Evolutionary conservation across 1,284 basidiomycete genomes (phyloP).

Genomic region (Ceratobasidium sp.): DNA sequence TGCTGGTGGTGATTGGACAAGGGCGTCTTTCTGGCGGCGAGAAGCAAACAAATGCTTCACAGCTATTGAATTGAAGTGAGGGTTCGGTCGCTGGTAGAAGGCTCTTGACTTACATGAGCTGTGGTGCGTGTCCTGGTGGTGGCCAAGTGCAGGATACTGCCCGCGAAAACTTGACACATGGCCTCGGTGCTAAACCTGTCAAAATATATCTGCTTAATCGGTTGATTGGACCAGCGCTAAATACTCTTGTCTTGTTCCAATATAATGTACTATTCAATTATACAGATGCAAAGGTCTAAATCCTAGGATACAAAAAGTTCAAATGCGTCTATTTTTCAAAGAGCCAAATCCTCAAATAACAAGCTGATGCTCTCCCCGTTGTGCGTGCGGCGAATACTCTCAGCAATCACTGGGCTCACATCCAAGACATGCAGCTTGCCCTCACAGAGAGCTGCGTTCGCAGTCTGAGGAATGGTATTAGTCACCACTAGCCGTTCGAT

Average conservation of each 20-base stretch:
- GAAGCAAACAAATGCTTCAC: conserved; percentile 87
- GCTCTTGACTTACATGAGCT: conserved; percentile 25
- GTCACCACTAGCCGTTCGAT: conserved; percentile 89
- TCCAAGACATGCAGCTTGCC: conserved; percentile 80
- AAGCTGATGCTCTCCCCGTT: conserved; percentile 92
- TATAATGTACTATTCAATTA: conserved; percentile 28
- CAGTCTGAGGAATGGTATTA: conserved; percentile 77
- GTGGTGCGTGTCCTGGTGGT: conserved; percentile 40
- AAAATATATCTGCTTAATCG: conserved; percentile 41
- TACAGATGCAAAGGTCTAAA: conserved; percentile 39
- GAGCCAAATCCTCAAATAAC: conserved; percentile 70
- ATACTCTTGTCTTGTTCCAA: not conserved
- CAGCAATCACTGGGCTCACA: conserved; percentile 90
- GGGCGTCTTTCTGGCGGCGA: conserved; percentile 48
- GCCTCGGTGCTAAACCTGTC: conserved; percentile 29
- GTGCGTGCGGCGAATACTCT: conserved; percentile 96
- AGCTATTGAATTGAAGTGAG: conserved; percentile 15
- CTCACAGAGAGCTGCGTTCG: conserved; percentile 43
- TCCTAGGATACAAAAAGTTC: conserved; percentile 34
- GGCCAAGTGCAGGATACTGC: conserved; percentile 33
- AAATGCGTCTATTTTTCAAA: conserved; percentile 62
- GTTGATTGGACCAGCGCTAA: not conserved
- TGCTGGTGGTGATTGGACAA: conserved; percentile 51
- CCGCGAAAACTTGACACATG: conserved; percentile 45
- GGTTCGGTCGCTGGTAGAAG: not conserved